Conservation (phyloP, 139 green algal species). For the Chlorella ohadii region DNA sequence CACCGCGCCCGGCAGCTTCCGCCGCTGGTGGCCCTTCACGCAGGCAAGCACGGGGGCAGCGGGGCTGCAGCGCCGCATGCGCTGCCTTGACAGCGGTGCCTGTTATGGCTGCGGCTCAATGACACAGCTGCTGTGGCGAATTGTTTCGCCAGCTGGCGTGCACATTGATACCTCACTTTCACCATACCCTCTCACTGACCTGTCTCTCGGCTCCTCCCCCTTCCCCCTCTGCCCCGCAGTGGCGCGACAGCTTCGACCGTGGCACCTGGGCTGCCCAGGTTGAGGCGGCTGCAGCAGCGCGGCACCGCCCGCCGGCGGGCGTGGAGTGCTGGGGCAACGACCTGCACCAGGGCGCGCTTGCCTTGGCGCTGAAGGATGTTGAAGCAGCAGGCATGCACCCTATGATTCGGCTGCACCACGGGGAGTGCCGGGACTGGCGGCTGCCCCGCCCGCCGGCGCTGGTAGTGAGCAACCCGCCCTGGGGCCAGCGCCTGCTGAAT, state of each 20-base stretch:
- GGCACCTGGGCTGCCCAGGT: conserved; percentile 46
- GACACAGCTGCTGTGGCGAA: no score
- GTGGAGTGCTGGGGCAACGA: conserved; percentile 75
- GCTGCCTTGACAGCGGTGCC: no score
- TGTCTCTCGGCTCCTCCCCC: neutral
- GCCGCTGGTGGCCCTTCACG: conserved; percentile 73
- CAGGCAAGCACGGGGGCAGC: neutral
- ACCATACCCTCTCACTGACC: neutral
- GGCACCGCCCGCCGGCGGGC: conserved; percentile 8
- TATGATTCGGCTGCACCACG: conserved; percentile 51
- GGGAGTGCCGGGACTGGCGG: conserved; percentile 52
- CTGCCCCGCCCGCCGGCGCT: conserved; percentile 56
- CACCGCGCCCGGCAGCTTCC: conserved; percentile 77
- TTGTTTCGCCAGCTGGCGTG: no score
- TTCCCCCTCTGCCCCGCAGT: neutral
- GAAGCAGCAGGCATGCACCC: conserved; percentile 49
- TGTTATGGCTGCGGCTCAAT: no score
- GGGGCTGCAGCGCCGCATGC: no score
- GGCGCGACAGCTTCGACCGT: conserved; percentile 9
- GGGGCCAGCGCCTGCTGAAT: conserved; percentile 75
- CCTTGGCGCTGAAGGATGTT: conserved; percentile 54
- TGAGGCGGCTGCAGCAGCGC: conserved; percentile 30
- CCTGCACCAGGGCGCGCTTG: conserved; percentile 60
- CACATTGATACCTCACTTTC: no score
- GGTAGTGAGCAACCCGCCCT: conserved; percentile 92